A percentile compares a stretch with the other conserved stretches of the same genome.
Conservation (phyloP, 208 protist species). For the Crithidia bombi region DNA sequence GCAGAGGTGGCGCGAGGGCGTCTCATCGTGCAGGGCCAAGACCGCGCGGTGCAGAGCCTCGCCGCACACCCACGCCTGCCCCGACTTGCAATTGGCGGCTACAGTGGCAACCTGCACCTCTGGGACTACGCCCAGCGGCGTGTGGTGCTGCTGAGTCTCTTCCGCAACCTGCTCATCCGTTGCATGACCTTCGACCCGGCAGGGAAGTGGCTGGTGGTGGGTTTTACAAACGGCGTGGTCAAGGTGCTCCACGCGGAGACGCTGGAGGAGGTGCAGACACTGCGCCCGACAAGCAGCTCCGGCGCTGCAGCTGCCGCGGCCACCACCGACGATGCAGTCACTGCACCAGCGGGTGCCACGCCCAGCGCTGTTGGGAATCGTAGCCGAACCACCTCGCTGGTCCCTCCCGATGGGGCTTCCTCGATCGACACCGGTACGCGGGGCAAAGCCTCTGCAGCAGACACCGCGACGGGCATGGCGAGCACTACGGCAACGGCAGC, state of each 20-base stretch:
- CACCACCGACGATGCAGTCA: neutral
- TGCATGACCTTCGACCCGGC: conserved; percentile 90
- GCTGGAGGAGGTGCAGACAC: conserved; percentile 83
- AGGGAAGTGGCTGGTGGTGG: conserved; percentile 82
- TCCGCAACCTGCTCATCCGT: conserved; percentile 81
- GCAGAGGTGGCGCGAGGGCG: conserved; percentile 63
- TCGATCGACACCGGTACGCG: neutral
- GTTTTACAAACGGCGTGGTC: conserved; percentile 93
- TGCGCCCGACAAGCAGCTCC: conserved; percentile 37
- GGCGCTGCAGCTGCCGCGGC: neutral
- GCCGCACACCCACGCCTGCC: conserved; percentile 84
- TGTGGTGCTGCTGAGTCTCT: conserved; percentile 80
- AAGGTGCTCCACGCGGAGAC: conserved; percentile 90
- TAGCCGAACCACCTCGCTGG: neutral
- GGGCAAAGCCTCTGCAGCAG: neutral
- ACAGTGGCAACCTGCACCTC: conserved; percentile 89
- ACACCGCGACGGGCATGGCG: neutral
- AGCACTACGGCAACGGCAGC: neutral
- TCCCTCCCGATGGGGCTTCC: neutral
- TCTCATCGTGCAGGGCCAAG: conserved; percentile 91
- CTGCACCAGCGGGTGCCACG: neutral
- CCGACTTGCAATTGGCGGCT: conserved; percentile 84
- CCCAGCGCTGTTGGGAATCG: neutral
- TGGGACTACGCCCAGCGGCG: conserved; percentile 89
- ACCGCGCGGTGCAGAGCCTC: conserved; percentile 83